Conservation (phyloP, 805 yeast species). For the Candida cerambycidarum region DNA sequence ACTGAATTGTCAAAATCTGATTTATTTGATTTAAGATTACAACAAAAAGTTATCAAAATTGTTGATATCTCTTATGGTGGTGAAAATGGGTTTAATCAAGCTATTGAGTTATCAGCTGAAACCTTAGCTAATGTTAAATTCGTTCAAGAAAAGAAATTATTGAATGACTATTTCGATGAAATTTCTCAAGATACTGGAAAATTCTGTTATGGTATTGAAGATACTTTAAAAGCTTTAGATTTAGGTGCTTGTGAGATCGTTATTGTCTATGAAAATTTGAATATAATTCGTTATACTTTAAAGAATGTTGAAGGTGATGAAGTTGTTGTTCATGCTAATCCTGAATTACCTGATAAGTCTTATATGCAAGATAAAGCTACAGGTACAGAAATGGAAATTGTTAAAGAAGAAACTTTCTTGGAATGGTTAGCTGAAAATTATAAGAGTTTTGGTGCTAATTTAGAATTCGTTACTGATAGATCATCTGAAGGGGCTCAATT, state of each 20-base stretch:
- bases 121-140: slow-evolving; percentile 95
- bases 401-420: slow-evolving; percentile 78
- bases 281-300: slow-evolving; percentile 76
- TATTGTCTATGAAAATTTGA: slow-evolving; percentile 91
- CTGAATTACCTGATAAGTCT: slow-evolving; percentile 71
- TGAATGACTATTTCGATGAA: slow-evolving; percentile 91
- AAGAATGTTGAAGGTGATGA: slow-evolving; percentile 81
- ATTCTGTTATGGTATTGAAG: slow-evolving; percentile 96
- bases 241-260: slow-evolving; percentile 93
- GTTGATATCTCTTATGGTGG: slow-evolving; percentile 99
- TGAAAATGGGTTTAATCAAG: slow-evolving; percentile 99
- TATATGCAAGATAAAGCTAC: slow-evolving; percentile 78
- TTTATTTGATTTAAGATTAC: slow-evolving; percentile 87
- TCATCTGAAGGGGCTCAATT: slow-evolving; percentile 99
- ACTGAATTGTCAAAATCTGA: slow-evolving; percentile 91
- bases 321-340: slow-evolving; percentile 69
- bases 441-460: slow-evolving; percentile 87
- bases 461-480: slow-evolving; percentile 95
- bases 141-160: slow-evolving; percentile 95
- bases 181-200: slow-evolving; percentile 96
- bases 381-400: slow-evolving; percentile 89
- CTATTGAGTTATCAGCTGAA: slow-evolving; percentile 96
- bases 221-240: slow-evolving; percentile 93
- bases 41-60: slow-evolving; percentile 80
- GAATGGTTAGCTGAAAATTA: slow-evolving; percentile 99